These are phyloP conservation scores for Trametes hirsuta DNA, from an alignment of 1,284 basidiomycete genomes.

Conservation along the genomic window DNA sequence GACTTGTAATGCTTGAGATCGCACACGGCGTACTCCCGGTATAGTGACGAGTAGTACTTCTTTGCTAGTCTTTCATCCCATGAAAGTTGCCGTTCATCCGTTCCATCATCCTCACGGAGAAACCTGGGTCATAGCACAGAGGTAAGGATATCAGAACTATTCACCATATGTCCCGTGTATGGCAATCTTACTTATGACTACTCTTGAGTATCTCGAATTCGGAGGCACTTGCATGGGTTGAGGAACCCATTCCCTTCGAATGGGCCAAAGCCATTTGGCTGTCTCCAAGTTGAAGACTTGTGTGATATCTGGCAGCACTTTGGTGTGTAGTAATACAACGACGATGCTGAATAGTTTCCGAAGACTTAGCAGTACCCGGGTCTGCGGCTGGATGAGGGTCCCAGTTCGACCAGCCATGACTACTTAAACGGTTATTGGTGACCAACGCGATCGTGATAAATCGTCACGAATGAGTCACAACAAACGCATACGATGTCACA, in stretches of 20 bases:
- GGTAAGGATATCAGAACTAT: background rate
- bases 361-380: too few species aligned
- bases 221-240: constrained; percentile 27
- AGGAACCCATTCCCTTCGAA: constrained; percentile 2
- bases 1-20: constrained; percentile 95
- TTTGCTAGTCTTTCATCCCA: constrained; percentile 85
- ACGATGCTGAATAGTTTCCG: too few species aligned
- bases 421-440: too few species aligned
- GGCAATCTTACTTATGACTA: constrained; percentile 53
- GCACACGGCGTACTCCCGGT: constrained; percentile 90
- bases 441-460: background rate
- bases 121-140: constrained; percentile 57
- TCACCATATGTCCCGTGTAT: too few species aligned
- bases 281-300: background rate
- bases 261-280: constrained; percentile 10
- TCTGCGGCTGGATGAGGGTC: too few species aligned
- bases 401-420: too few species aligned
- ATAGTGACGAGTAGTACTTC: constrained; percentile 87
- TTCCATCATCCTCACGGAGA: constrained; percentile 62
- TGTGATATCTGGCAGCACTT: background rate
- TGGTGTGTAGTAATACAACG: too few species aligned
- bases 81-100: constrained; percentile 42
- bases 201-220: constrained; percentile 70
- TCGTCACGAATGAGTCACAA: background rate
- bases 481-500: background rate